A percentile compares a stretch with the other conserved stretches of the same genome.
Evolutionary conservation across 768 basidiomycete species (phyloP).

Genomic region (Lentinula sp.): DNA sequence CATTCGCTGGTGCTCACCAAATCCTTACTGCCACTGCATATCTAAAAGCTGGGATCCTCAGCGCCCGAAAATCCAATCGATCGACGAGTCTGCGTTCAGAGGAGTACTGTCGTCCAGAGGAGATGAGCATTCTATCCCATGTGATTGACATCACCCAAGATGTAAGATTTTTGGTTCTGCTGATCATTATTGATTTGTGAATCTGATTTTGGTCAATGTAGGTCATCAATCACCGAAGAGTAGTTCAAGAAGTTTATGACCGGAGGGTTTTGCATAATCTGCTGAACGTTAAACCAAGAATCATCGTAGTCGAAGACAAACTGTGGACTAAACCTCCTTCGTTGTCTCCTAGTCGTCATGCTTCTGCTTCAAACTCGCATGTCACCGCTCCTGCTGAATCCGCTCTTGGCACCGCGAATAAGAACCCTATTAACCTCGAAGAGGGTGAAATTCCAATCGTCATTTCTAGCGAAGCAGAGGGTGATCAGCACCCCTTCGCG

Average conservation of each 20-base stretch:
- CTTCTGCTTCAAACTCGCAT: background rate
- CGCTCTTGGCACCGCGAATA: background rate
- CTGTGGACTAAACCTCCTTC: background rate
- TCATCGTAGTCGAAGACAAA: slow-evolving; percentile 10
- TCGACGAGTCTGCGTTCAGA: slow-evolving; percentile 13
- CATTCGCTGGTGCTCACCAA: slow-evolving; percentile 75
- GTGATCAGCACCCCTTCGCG: no score
- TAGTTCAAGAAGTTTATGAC: slow-evolving; percentile 44
- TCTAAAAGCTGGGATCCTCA: slow-evolving; percentile 22
- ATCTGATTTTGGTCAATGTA: slow-evolving; percentile 12
- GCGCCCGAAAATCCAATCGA: background rate
- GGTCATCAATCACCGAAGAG: slow-evolving; percentile 44
- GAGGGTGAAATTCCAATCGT: background rate
- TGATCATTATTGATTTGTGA: background rate
- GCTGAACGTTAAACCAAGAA: slow-evolving; percentile 23
- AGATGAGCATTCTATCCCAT: slow-evolving; percentile 50
- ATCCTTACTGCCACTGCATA: slow-evolving; percentile 77
- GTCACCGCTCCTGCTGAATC: background rate
- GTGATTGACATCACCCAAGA: slow-evolving; percentile 56
- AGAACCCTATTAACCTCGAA: background rate
- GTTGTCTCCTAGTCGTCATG: background rate
- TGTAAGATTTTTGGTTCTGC: slow-evolving; percentile 25
- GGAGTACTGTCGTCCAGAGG: slow-evolving; percentile 26
- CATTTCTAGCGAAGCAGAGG: background rate
- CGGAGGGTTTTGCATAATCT: slow-evolving; percentile 35